Evolutionary conservation across 495 filamentous ascomycete genomes (phyloP).

Genomic region (Filosporella fistucella): DNA sequence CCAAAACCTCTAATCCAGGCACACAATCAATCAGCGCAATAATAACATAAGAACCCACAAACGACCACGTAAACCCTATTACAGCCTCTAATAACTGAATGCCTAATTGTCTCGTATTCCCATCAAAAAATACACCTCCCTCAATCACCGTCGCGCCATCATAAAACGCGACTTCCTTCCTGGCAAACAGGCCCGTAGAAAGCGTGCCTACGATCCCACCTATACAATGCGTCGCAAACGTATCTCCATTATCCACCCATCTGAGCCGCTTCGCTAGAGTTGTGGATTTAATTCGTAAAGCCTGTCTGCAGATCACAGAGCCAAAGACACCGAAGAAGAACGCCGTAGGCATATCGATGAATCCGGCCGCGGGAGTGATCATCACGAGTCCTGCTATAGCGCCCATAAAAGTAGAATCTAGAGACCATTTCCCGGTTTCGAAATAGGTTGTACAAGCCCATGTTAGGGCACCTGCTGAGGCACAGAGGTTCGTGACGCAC

Average conservation of each 20-base stretch:
- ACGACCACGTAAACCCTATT: slow-evolving; percentile 79
- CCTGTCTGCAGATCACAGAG: slow-evolving; percentile 39
- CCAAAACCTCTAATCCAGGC: slow-evolving; percentile 76
- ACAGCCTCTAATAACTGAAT: slow-evolving; percentile 85
- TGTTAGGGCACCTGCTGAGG: slow-evolving; percentile 38
- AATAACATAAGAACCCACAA: slow-evolving; percentile 78
- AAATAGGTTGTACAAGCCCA: slow-evolving; percentile 43
- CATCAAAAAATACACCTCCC: slow-evolving; percentile 87
- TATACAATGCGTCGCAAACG: slow-evolving; percentile 86
- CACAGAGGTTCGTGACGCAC: slow-evolving; percentile 45
- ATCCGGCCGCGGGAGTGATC: slow-evolving; percentile 42
- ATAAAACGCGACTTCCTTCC: slow-evolving; percentile 40
- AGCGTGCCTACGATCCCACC: slow-evolving; percentile 87
- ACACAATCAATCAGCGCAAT: slow-evolving; percentile 82
- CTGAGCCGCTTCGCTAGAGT: slow-evolving; percentile 53
- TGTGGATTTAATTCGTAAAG: slow-evolving; percentile 43
- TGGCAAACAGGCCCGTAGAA: slow-evolving; percentile 86
- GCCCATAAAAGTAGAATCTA: slow-evolving; percentile 45
- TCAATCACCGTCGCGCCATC: slow-evolving; percentile 65
- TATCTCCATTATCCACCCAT: slow-evolving; percentile 85
- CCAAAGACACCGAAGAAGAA: slow-evolving; percentile 41
- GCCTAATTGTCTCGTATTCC: slow-evolving; percentile 78
- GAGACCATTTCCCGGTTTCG: slow-evolving; percentile 40
- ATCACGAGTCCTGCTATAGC: slow-evolving; percentile 45
- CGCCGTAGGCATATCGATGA: slow-evolving; percentile 32